Base-by-base conservation (phyloP, 129 eudicot genomes). In the Chrysanthemum lavandulifolium region DNA sequence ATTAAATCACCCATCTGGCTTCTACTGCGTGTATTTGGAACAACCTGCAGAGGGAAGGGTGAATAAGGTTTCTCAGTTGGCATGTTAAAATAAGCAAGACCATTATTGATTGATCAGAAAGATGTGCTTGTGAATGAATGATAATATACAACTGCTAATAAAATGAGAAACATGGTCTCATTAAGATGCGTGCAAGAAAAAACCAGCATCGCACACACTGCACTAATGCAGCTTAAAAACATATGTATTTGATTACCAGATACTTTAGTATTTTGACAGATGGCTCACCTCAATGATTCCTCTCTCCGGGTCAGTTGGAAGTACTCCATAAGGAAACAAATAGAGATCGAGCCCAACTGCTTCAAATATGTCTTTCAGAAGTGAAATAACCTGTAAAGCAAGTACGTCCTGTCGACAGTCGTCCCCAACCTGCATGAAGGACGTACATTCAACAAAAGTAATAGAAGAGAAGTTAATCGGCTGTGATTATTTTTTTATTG, bases 1-100 rank as follows among this genome's bases (percentile, higher is more conserved):
- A 87, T 95, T 53, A 91, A 90, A 83, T 91, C 99, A 62, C 99
- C 99, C 99, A 95, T 95, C 85, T 95, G 99, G 81, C 97, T 95
- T 84, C 99, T 86, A 85, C 99, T 95, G 57, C 99, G 84, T 71
- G 99, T 79, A 74, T 95, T 91, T 47, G 97, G 97, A 79, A 95
- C 99, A 80, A 91, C 99, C 99, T 95, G 85, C 78, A 63, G 62
- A 81, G 36, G 50, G 31, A 27, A 45, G 12, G 73, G 48, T 10
- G 9, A 36, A 67, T 21, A 25, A 45, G 61, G 53, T 19, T 36
- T 65, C 68, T 18, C 45, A 40, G 45, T 40, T 40, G 45, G 45
- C 45, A 40, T 40, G 45, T 36, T 5, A 36, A 36, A 36, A 36
- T 36, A 36, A 40, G 45, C 45, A 40, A 40, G 45, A 40, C 45